Base-by-base conservation (phyloP, 495 filamentous ascomycete genomes). In the Penicillium lividum region DNA sequence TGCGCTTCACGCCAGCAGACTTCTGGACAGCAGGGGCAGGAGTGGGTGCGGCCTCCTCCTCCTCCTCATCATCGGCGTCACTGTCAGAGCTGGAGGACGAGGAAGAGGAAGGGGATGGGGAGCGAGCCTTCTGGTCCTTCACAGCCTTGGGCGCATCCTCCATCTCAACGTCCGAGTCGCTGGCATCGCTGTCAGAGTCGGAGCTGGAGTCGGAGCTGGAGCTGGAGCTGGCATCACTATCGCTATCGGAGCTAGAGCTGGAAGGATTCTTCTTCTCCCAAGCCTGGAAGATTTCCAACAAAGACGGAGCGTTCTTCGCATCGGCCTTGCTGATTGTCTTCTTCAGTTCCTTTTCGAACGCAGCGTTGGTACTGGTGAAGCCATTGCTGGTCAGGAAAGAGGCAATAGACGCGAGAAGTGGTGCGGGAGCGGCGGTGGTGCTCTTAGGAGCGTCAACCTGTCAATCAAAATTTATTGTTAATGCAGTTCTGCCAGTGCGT, bases 361-460 rank as follows among this genome's bases (percentile, higher is more conserved):
- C 76, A 57, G 77, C 70, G 56, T 80, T 82, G 29, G 89, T 81
- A 42, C 74, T 74, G 18, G 77, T 65, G 61, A 88, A 90, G 31
- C 84, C 83, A 68, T 87, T 81, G 42, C 87, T 82, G 59, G 80
- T 76, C 31, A 92, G 78, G 72, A 90, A 91, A 13, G 76, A 73
- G 31, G 83, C 81, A 60, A 92, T 79, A n/a, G 89, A 76, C 42
- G 84, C 80, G 58, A 91, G 66, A 15, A 92, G 72, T 65, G 85
- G 80, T 18, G 80, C 60, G 9, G 87, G 81, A 33, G 64, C 30
- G n/a, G 74, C 60, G 27, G 60, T 50, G 54, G 53, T 53, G 52
- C 51, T 53, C 46, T 68, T 64, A 50, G 40, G 42, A 42, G 58
- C 30, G 42, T 66, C 66, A 46, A 61, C 50, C 63, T 66, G 36